Percentiles rank a stretch among this genome's conserved stretches.
Evolutionary conservation across 805 yeast genomes (phyloP).

Genomic region (Kuraishia piskuri): DNA sequence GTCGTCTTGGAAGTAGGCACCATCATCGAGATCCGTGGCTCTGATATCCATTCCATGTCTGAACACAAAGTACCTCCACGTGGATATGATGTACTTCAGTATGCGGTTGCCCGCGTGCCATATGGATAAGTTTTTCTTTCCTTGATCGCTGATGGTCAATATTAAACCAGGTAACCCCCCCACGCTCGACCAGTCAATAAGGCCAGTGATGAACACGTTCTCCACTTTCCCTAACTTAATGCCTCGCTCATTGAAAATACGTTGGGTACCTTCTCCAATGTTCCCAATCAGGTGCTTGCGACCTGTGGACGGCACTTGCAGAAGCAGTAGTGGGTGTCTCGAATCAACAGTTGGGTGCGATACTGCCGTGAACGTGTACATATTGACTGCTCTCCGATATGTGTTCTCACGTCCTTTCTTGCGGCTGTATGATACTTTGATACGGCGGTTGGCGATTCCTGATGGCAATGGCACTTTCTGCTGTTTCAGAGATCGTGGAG

Average conservation of each 20-base stretch:
- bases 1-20: slow-evolving; percentile 9
- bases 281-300: slow-evolving; percentile 64
- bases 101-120: slow-evolving; percentile 35
- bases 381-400: not conserved
- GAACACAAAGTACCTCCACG: slow-evolving; percentile 85
- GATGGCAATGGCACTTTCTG: not conserved
- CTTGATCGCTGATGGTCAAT: slow-evolving; percentile 75
- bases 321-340: slow-evolving; percentile 43
- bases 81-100: slow-evolving; percentile 51
- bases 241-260: slow-evolving; percentile 57
- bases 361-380: slow-evolving; percentile 29
- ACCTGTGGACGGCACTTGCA: slow-evolving; percentile 41
- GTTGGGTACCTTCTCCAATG: slow-evolving; percentile 79
- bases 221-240: slow-evolving; percentile 48
- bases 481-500: not conserved
- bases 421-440: not conserved
- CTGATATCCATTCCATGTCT: slow-evolving; percentile 57
- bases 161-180: slow-evolving; percentile 93
- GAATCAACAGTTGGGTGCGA: slow-evolving; percentile 60
- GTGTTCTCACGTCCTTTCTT: not conserved
- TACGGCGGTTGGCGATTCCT: not conserved
- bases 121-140: slow-evolving; percentile 46
- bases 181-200: slow-evolving; percentile 63
- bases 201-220: slow-evolving; percentile 72
- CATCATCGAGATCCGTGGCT: slow-evolving; percentile 1